Conservation (phyloP, 805 yeast genomes). For the baker's yeast (Saccharomyces cerevisiae) region DNA sequence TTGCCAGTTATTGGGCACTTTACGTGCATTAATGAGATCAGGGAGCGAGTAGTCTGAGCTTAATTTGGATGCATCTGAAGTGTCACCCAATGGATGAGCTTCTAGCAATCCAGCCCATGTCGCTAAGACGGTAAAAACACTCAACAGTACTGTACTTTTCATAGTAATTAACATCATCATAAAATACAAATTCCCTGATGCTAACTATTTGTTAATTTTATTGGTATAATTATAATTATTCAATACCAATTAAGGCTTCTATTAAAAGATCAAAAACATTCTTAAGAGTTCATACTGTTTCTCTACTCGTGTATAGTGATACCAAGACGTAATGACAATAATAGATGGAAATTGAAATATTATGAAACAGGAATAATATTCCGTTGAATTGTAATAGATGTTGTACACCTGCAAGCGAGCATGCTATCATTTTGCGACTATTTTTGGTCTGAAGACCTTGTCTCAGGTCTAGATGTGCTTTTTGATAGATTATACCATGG, state of each 20-base stretch:
- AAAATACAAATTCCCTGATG: background rate
- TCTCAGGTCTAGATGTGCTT: conserved; percentile 43
- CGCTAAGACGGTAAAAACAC: background rate
- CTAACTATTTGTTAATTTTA: background rate
- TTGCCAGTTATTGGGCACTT: conserved; percentile 32
- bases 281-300: background rate
- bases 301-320: background rate
- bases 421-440: conserved; percentile 59
- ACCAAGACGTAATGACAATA: background rate
- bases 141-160: background rate
- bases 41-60: conserved; percentile 28
- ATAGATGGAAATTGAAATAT: background rate
- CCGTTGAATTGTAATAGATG: background rate
- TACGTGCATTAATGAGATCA: conserved; percentile 30
- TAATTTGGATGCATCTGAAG: background rate
- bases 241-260: background rate
- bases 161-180: background rate
- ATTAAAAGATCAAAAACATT: background rate
- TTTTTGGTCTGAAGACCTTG: conserved; percentile 68
- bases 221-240: background rate
- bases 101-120: background rate
- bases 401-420: background rate
- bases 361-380: background rate
- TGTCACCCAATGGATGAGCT: background rate
- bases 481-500: conserved; percentile 54